A percentile compares a stretch with the other conserved stretches of the same genome.
These are phyloP conservation scores for Exophiala phaeomuriformis DNA, from an alignment of 2,329 filamentous ascomycete species.

Conservation along the genomic window DNA sequence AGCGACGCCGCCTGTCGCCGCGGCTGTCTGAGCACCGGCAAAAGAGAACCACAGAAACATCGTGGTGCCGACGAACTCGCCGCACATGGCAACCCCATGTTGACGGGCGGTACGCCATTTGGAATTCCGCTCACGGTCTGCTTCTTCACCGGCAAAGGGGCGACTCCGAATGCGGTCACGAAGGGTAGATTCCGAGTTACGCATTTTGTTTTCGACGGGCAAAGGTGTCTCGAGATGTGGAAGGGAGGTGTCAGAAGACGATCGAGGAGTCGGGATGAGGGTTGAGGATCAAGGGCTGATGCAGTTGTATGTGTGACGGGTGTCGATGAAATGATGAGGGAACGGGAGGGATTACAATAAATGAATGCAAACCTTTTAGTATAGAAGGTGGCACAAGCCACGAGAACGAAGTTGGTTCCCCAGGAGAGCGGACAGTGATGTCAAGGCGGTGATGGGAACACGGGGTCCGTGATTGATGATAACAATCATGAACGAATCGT, in stretches of 20 bases:
- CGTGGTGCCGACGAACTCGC: conserved; percentile 48
- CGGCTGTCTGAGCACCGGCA: conserved; percentile 40
- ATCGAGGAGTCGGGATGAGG: too few species aligned
- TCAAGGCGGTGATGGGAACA: background rate
- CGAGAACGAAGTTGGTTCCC: background rate
- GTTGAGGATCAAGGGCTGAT: too few species aligned
- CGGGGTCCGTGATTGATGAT: background rate
- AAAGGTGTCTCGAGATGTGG: background rate
- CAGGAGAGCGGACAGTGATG: background rate
- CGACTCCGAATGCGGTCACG: background rate
- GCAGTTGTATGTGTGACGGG: too few species aligned
- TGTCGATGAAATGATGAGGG: too few species aligned
- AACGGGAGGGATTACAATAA: background rate
- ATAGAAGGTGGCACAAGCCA: background rate
- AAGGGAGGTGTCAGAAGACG: background rate
- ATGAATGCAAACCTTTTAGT: background rate
- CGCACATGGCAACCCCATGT: conserved; percentile 36
- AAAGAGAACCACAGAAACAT: conserved; percentile 46
- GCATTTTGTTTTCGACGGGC: background rate
- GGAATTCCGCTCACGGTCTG: background rate
- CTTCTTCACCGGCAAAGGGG: background rate
- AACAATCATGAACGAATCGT: too few species aligned
- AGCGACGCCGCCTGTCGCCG: conserved; percentile 4
- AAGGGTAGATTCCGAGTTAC: background rate
- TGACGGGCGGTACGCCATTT: background rate